A percentile compares a stretch with the other conserved stretches of the same genome.
Evolutionary conservation across 192 early-diverging fungal genomes (phyloP).

Genomic region (Rhizoclosmatium sp.): DNA sequence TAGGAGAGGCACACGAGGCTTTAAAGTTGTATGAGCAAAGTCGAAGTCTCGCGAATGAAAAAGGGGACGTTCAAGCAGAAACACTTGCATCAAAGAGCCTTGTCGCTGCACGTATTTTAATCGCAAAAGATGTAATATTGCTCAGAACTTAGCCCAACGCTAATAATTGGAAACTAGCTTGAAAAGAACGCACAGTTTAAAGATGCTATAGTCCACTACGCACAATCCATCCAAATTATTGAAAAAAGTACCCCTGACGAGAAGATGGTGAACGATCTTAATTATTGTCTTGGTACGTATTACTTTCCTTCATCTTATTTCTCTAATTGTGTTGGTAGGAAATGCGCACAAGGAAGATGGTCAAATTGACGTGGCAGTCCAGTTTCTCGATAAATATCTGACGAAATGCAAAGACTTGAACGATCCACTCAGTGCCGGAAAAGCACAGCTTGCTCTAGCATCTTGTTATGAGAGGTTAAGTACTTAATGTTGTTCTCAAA

Average conservation of each 20-base stretch:
- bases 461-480: constrained; percentile 56
- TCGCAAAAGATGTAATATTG: constrained; percentile 48
- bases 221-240: constrained; percentile 44
- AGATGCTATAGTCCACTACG: constrained; percentile 51
- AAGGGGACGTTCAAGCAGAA: constrained; percentile 37
- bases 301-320: not conserved
- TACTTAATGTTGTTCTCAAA: not conserved
- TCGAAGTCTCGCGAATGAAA: constrained; percentile 37
- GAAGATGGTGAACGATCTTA: constrained; percentile 42
- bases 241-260: constrained; percentile 42
- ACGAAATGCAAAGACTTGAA: constrained; percentile 36
- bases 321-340: not conserved
- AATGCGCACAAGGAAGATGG: constrained; percentile 20
- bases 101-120: constrained; percentile 44
- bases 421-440: constrained; percentile 47
- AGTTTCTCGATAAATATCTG: constrained; percentile 54
- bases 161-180: not conserved
- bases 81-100: constrained; percentile 38
- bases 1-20: constrained; percentile 48
- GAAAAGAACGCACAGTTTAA: constrained; percentile 38
- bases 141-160: too few species aligned
- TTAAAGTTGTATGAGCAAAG: constrained; percentile 48
- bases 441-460: constrained; percentile 53
- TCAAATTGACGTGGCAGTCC: not conserved
- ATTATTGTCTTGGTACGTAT: constrained; percentile 48